phyloP scores from a whole-genome alignment of 2,329 filamentous ascomycete species.

The Penicillium occitanis region DNA sequence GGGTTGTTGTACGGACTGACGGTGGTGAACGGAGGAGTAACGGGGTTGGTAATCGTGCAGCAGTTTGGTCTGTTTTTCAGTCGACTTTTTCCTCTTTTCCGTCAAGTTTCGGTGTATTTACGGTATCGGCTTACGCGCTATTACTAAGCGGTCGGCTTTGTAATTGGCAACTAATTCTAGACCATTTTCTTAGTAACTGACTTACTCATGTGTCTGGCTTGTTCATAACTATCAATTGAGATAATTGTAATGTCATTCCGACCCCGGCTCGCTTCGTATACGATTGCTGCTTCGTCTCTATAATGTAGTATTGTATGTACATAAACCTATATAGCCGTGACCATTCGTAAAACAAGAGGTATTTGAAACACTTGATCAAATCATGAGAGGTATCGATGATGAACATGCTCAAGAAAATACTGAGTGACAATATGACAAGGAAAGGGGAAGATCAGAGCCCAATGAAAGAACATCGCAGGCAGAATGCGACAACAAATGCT shows the following conservation, averaged over 20 bases:
- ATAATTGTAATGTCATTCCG: neutral
- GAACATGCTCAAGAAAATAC: neutral
- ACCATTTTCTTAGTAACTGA: no score
- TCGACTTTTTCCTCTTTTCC: neutral
- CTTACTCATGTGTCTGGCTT: neutral
- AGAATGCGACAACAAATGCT: conserved; percentile 21
- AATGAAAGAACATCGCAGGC: neutral
- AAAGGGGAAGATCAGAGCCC: neutral
- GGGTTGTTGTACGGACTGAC: neutral
- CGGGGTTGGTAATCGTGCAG: neutral
- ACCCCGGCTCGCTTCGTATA: conserved; percentile 10
- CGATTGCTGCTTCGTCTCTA: conserved; percentile 13
- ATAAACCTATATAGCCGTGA: conserved; percentile 4
- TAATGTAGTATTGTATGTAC: conserved; percentile 13
- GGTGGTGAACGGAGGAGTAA: neutral
- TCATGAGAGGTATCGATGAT: conserved; percentile 10
- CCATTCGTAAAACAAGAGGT: conserved; percentile 6
- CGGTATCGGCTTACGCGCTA: neutral
- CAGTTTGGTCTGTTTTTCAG: neutral
- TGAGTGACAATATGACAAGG: neutral
- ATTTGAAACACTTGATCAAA: conserved; percentile 6
- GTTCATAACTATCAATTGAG: no score
- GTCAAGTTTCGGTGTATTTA: neutral
- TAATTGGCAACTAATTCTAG: neutral
- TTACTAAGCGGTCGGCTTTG: neutral